A percentile compares a stretch with the other conserved stretches of the same genome.
phyloP scores from a whole-genome alignment of 1,139 yeast genomes.

The Debaryomycetaceae sp. region DNA sequence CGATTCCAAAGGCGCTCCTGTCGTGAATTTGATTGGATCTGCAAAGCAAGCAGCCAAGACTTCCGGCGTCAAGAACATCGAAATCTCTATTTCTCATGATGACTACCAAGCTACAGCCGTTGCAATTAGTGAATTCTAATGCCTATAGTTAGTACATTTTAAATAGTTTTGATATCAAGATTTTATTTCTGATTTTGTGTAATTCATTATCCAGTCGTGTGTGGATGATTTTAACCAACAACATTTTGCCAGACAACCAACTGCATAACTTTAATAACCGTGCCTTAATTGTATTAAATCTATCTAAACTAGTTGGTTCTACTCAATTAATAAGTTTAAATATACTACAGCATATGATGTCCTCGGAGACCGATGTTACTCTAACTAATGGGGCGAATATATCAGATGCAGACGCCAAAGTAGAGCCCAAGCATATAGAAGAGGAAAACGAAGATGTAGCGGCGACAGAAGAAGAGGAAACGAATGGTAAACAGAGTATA shows the following conservation, averaged over 20 bases:
- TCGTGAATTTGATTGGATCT: slow-evolving; percentile 68
- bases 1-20: slow-evolving; percentile 76
- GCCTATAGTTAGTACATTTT: background rate
- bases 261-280: background rate
- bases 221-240: background rate
- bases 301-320: background rate
- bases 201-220: background rate
- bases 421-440: background rate
- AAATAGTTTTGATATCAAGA: background rate
- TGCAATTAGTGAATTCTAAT: slow-evolving; percentile 70
- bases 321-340: background rate
- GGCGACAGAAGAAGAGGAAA: background rate
- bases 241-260: background rate
- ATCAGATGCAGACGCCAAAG: background rate
- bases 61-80: slow-evolving; percentile 69
- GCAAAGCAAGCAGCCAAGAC: slow-evolving; percentile 72
- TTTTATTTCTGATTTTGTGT: background rate
- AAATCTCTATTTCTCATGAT: slow-evolving; percentile 91
- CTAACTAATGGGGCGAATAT: background rate
- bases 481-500: background rate
- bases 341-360: background rate
- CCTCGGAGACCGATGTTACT: background rate
- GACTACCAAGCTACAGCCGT: slow-evolving; percentile 98
- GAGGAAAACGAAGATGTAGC: slow-evolving; percentile 2
- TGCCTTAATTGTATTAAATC: background rate